phyloP scores from a whole-genome alignment of 1,284 basidiomycete genomes.

The Naganishia sp. region DNA sequence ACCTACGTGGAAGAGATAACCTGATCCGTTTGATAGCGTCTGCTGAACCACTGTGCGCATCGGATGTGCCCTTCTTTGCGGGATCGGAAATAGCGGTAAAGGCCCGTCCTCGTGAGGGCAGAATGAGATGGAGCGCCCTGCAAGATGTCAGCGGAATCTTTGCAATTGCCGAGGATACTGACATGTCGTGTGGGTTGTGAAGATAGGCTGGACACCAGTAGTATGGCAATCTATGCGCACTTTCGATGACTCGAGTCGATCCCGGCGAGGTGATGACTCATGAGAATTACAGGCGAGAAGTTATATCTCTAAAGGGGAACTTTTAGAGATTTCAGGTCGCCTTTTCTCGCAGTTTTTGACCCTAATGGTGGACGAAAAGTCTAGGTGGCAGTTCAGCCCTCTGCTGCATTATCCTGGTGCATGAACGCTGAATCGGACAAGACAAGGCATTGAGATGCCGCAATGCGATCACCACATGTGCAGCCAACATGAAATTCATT shows the following conservation, averaged over 20 bases:
- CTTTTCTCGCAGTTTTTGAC: too few relatives aligned
- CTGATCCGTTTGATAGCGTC: conserved; percentile 27
- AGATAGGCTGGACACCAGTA: too few relatives aligned
- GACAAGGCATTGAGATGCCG: background rate
- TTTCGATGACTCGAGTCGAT: too few relatives aligned
- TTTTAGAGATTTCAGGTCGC: too few relatives aligned
- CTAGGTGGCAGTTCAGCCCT: too few relatives aligned
- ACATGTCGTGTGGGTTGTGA: background rate
- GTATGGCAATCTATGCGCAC: too few relatives aligned
- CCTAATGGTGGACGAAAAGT: too few relatives aligned
- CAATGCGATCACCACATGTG: background rate
- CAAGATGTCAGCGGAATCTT: background rate
- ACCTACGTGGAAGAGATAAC: conserved; percentile 23
- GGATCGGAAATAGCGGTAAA: conserved; percentile 16
- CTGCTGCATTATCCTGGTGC: too few relatives aligned
- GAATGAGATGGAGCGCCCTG: conserved; percentile 3
- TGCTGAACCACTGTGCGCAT: background rate
- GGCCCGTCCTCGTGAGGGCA: conserved; percentile 19
- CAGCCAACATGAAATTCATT: background rate
- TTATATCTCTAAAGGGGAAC: too few relatives aligned
- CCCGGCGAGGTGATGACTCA: too few relatives aligned
- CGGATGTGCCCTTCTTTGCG: background rate
- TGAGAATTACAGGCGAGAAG: too few relatives aligned
- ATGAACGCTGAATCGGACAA: too few relatives aligned
- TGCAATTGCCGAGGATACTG: background rate